These are phyloP conservation scores for Hordeum marinum DNA, from an alignment of 176 grass and related monocot species.

Conservation along the genomic window DNA sequence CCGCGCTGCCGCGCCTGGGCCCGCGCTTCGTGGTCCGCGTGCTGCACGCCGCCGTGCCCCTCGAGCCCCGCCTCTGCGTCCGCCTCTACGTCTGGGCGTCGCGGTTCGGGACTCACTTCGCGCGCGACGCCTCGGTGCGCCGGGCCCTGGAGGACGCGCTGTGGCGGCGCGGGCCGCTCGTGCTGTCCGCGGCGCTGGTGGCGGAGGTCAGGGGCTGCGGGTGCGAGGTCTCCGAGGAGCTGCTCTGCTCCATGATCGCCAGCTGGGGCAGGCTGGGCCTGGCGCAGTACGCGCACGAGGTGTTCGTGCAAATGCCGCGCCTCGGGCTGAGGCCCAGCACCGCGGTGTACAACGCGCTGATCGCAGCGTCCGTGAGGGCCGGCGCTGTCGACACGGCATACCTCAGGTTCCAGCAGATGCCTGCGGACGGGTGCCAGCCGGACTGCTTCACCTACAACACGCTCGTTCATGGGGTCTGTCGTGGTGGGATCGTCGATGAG, in stretches of 20 bases:
- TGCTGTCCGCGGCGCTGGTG: constrained; percentile 50
- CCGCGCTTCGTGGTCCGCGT: constrained; percentile 46
- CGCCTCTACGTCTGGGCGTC: constrained; percentile 79
- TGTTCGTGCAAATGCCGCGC: constrained; percentile 69
- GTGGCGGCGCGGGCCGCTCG: constrained; percentile 63
- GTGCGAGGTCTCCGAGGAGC: constrained; percentile 61
- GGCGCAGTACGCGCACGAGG: constrained; percentile 62
- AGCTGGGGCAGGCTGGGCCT: constrained; percentile 76
- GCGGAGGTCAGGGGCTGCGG: constrained; percentile 52
- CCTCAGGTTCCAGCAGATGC: constrained; percentile 91
- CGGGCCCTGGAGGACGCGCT: constrained; percentile 52
- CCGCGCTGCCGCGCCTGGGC: constrained; percentile 9
- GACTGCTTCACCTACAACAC: constrained; percentile 82
- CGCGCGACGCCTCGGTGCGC: constrained; percentile 50
- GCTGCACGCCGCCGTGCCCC: constrained; percentile 31
- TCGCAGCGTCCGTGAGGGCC: constrained; percentile 50
- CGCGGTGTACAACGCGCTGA: constrained; percentile 64
- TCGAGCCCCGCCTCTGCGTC: constrained; percentile 38
- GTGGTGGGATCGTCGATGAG: constrained; percentile 53
- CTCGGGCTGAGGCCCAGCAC: constrained; percentile 54
- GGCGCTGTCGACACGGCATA: constrained; percentile 65
- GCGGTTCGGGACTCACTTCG: constrained; percentile 44
- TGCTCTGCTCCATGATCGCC: constrained; percentile 57
- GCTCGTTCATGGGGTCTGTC: constrained; percentile 62
- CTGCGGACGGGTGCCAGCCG: constrained; percentile 38